phyloP scores from a whole-genome alignment of 192 early-diverging fungal genomes.

The Gaertneriomyces sp. region DNA sequence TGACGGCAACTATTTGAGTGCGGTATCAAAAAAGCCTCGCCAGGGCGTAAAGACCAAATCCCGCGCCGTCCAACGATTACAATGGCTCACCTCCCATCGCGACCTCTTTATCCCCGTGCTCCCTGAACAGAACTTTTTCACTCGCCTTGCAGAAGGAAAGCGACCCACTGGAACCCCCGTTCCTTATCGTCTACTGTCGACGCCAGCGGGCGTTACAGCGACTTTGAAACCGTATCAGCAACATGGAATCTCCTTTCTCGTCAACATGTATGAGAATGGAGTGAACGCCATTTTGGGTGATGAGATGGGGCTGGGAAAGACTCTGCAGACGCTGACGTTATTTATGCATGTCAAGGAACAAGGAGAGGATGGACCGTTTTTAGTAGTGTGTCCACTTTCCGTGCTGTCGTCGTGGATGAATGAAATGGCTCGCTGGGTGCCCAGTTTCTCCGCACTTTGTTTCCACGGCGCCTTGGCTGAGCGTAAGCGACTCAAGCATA shows the following conservation, averaged over 20 bases:
- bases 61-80: background rate
- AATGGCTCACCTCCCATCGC: background rate
- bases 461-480: slow-evolving; percentile 64
- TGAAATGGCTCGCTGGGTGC: slow-evolving; percentile 59
- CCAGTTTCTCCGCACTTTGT: slow-evolving; percentile 49
- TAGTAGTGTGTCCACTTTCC: slow-evolving; percentile 85
- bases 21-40: no score
- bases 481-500: slow-evolving; percentile 25
- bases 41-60: no score
- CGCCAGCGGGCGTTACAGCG: slow-evolving; percentile 18
- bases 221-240: slow-evolving; percentile 76
- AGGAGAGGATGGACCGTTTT: slow-evolving; percentile 76
- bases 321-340: slow-evolving; percentile 90
- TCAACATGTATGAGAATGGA: slow-evolving; percentile 89
- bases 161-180: background rate
- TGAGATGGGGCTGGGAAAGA: slow-evolving; percentile 63
- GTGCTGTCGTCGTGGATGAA: slow-evolving; percentile 87
- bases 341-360: slow-evolving; percentile 73
- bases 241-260: slow-evolving; percentile 79
- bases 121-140: slow-evolving; percentile 23
- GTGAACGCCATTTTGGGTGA: slow-evolving; percentile 87
- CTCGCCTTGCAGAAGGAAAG: background rate
- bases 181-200: background rate
- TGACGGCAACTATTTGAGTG: no score
- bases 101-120: slow-evolving; percentile 15